Percentiles rank a stretch among this genome's conserved stretches.
Evolutionary conservation across 139 green algal genomes (phyloP).

Genomic region (Chlorella sp.): DNA sequence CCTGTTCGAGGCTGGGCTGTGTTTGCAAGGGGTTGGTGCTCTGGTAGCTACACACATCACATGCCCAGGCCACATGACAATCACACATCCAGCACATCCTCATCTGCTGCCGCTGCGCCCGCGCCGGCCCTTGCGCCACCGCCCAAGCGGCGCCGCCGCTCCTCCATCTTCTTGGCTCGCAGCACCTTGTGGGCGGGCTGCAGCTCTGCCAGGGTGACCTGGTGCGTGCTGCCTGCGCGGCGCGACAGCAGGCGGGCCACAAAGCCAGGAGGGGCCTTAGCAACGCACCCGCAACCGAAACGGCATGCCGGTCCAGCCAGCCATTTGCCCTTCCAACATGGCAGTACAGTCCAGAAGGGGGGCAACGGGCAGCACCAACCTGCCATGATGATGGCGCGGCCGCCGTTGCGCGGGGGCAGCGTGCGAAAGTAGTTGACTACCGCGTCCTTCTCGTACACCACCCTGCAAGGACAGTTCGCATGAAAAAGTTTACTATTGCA

Average conservation of each 20-base stretch:
- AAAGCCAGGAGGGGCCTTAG: too few relatives aligned
- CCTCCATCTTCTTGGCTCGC: not conserved
- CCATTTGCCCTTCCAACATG: too few relatives aligned
- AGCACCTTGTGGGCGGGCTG: not conserved
- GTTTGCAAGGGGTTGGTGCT: too few relatives aligned
- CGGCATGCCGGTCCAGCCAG: too few relatives aligned
- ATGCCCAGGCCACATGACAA: too few relatives aligned
- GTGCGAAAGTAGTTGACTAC: not conserved
- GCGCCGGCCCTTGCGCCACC: not conserved
- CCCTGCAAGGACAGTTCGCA: too few relatives aligned
- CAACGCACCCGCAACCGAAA: too few relatives aligned
- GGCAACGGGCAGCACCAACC: not conserved
- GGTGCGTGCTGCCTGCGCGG: constrained; percentile 26
- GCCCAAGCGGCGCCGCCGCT: not conserved
- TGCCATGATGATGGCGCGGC: constrained; percentile 20
- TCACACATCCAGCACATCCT: constrained; percentile 23
- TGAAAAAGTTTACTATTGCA: not conserved
- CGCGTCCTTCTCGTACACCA: constrained; percentile 13
- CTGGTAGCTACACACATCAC: too few relatives aligned
- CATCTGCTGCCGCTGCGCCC: not conserved
- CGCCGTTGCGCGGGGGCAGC: not conserved
- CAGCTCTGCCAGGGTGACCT: constrained; percentile 23
- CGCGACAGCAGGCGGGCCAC: too few relatives aligned
- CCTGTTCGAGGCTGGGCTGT: too few relatives aligned
- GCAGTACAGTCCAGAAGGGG: not conserved